Base-by-base conservation (phyloP, 495 filamentous ascomycete species). In the Physcia stellaris region DNA sequence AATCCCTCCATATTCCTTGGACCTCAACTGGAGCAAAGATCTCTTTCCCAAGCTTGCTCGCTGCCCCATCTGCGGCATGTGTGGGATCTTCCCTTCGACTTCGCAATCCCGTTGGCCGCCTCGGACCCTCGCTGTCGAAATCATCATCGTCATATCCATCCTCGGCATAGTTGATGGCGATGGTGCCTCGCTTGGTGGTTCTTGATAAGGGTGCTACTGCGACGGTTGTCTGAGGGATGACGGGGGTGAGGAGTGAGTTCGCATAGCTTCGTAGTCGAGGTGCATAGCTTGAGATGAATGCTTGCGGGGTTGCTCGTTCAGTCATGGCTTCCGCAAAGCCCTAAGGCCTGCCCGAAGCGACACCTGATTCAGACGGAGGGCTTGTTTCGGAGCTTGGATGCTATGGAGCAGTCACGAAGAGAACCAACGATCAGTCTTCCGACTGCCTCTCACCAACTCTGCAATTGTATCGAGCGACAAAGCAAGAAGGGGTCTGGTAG, bases 151-250 rank as follows among this genome's bases (percentile, higher is more conserved):
- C 90, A 49, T 72, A 93, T 13, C 83, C 87, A 51, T 95, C 86
- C 56, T 99, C 90, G 21, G 90, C 87, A 51, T 99, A 99, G 57
- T 94, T 96, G 52, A 95, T 87, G 31, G 86, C 83, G 27, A 83
- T 85, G 2, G 90, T 96, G 26, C 90, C 92, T 55, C 90, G 82
- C 62, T 99, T 99, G 15, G 90, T 96, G 15, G 86, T 94, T 51
- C 88, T 75, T 42, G 83, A 69, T 15, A 75, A 64, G 6, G 83
- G 80, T 19, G 72, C 79, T 16, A 65, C 64, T 43, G 79, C 68
- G 42, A 66, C 62, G 32, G 61, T 59, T 20, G 66, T 59, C 18
- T 76, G 73, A 45, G 79, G 82, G 38, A 88, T 73, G 41, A 94
- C 76, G 22, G 90, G 88, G 9, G 86, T 83, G 39, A 96, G 73